Evolutionary conservation across 2,329 filamentous ascomycete species (phyloP).

Genomic region (Trichoderma polysporum): DNA sequence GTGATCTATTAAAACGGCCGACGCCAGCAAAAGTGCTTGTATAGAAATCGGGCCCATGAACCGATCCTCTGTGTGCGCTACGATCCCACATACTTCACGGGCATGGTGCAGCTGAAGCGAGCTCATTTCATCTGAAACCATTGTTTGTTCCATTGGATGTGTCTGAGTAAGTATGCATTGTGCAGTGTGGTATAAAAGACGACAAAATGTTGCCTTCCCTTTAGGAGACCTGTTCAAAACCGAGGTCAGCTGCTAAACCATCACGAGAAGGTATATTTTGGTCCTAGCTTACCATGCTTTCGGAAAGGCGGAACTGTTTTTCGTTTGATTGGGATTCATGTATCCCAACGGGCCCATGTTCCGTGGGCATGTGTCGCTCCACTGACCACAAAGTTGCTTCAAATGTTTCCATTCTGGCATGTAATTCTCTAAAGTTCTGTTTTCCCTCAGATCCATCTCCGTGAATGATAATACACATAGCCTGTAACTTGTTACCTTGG

Average conservation of each 20-base stretch:
- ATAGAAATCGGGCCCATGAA: conserved; percentile 78
- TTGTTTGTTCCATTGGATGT: conserved; percentile 65
- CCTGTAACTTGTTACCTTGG: conserved; percentile 83
- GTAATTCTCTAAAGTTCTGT: conserved; percentile 63
- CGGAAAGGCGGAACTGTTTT: conserved; percentile 73
- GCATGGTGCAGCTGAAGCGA: conserved; percentile 71
- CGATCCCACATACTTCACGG: conserved; percentile 84
- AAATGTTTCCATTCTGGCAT: conserved; percentile 76
- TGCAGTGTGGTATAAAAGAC: conserved; percentile 85
- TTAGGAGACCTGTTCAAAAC: conserved; percentile 67
- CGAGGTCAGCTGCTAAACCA: neutral
- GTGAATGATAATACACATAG: conserved; percentile 64
- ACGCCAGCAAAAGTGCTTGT: conserved; percentile 75
- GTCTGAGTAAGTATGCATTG: conserved; percentile 78
- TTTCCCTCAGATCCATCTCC: conserved; percentile 58
- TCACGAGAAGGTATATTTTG: neutral
- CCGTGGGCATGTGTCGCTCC: conserved; percentile 74
- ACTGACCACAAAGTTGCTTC: conserved; percentile 79
- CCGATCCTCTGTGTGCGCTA: conserved; percentile 77
- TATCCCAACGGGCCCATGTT: conserved; percentile 88
- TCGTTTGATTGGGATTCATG: conserved; percentile 65
- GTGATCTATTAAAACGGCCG: conserved; percentile 65
- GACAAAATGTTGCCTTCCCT: conserved; percentile 74
- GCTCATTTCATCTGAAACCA: conserved; percentile 65
- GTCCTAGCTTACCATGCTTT: conserved; percentile 69